Base-by-base conservation (phyloP, 2,329 filamentous ascomycete species). In the Fusarium subglutinans region DNA sequence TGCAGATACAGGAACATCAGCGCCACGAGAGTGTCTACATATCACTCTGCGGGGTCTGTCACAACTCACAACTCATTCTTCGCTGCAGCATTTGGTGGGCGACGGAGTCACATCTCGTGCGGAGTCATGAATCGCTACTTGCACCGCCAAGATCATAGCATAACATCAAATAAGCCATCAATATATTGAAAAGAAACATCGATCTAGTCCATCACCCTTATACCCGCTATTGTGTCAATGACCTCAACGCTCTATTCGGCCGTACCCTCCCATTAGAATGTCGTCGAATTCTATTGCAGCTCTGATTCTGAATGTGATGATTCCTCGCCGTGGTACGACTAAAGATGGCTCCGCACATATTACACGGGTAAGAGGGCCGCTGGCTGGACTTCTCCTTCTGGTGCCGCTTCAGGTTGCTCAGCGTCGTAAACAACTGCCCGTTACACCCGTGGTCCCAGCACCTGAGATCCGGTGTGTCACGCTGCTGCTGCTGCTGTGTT, bases 371-470 rank as follows among this genome's bases (percentile, higher is more conserved):
- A 8, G 22, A 56, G 1, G 59, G 59, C 12, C 59, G 8, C 33
- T 56, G 40, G 24, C 51, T 56, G 1, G 51, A 56, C 26, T 38
- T 63, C 2, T 63, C 59, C 10, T 55, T 33, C 13, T 43, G 30
- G 30, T 63, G 59, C 8, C 59, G 50, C 24, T 56, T 57, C 40
- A 63, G 59, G 24, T 63, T 63, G 44, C 51, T 63, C 20, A 57
- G 40, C 15, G 59, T 63, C 17, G 59, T 63, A 44, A 63, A 63
- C 20, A 37, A 14, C 40, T 56, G 59, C 12, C 59, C 59, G 40
- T 57, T 45, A 28, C 59, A 63, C 35, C 59, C 59, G 33, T 63
- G 59, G 33, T 63, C 59, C 59, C 59, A 63, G 6, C 59, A 63
- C 18, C 59, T 35, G 20, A 63, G 51, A 38, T 63, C 59, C 20